Conservation (phyloP, 768 basidiomycete genomes). For the Pisolithus tinctorius region DNA sequence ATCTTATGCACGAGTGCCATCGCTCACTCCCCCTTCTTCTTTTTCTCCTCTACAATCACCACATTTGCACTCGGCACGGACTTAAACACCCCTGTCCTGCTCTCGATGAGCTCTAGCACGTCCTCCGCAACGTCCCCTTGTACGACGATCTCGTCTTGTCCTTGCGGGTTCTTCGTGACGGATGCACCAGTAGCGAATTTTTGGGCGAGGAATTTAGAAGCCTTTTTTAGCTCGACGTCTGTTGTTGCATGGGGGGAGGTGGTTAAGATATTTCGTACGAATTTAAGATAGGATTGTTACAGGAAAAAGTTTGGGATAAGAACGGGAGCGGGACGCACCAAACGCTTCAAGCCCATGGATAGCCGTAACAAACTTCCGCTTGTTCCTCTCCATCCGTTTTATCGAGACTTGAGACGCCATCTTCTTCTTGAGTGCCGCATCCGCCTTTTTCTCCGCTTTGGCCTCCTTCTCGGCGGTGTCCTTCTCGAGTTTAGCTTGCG, state of each 20-base stretch:
- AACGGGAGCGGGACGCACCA: constrained; percentile 30
- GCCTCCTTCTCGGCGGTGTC: constrained; percentile 72
- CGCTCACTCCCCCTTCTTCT: constrained; percentile 42
- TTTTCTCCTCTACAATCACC: constrained; percentile 71
- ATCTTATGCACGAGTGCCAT: too few relatives aligned
- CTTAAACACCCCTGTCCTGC: not conserved
- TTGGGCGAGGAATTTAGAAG: constrained; percentile 86
- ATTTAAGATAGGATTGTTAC: not conserved
- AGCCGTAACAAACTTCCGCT: constrained; percentile 88
- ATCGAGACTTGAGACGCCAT: constrained; percentile 67
- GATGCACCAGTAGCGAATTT: constrained; percentile 94
- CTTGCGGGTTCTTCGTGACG: constrained; percentile 87
- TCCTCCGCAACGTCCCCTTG: constrained; percentile 94
- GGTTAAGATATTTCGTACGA: not conserved
- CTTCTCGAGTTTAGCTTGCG: constrained; percentile 75
- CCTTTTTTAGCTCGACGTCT: constrained; percentile 91
- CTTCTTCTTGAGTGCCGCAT: constrained; percentile 84
- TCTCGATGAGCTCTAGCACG: constrained; percentile 73
- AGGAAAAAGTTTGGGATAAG: not conserved
- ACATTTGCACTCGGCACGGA: constrained; percentile 31
- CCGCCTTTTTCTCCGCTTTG: constrained; percentile 74
- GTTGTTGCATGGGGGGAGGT: not conserved
- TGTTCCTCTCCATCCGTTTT: constrained; percentile 91
- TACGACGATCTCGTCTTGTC: constrained; percentile 93
- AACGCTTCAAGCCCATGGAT: constrained; percentile 90